Conservation (phyloP, 2,329 filamentous ascomycete species). For the Exutisphaerella laricina region DNA sequence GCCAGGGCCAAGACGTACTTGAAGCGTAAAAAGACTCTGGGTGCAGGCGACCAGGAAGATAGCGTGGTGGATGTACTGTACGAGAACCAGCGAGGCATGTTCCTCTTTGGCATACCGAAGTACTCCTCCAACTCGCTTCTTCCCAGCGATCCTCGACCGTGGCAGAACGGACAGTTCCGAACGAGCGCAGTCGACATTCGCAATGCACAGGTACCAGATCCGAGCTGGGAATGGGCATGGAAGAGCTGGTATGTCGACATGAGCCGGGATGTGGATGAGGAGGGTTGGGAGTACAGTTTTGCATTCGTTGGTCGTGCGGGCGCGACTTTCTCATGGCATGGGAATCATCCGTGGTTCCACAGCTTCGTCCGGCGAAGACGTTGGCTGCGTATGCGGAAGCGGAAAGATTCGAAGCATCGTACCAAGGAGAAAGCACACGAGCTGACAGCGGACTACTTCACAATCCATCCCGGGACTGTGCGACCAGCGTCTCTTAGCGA, state of each 20-base stretch:
- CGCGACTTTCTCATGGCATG: constrained; percentile 62
- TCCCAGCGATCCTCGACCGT: constrained; percentile 76
- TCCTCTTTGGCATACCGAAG: constrained; percentile 82
- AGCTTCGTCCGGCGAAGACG: constrained; percentile 86
- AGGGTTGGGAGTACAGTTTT: constrained; percentile 95
- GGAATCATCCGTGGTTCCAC: constrained; percentile 82
- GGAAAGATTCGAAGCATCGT: constrained; percentile 46
- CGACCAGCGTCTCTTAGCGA: constrained; percentile 15
- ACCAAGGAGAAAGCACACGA: constrained; percentile 54
- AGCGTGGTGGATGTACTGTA: constrained; percentile 78
- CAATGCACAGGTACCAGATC: constrained; percentile 89
- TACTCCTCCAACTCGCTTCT: constrained; percentile 83
- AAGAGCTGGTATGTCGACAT: constrained; percentile 67
- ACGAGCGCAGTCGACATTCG: constrained; percentile 64
- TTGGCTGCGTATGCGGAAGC: constrained; percentile 78
- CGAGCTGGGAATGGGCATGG: constrained; percentile 88
- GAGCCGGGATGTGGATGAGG: constrained; percentile 78
- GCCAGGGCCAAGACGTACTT: constrained; percentile 28
- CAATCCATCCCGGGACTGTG: constrained; percentile 48
- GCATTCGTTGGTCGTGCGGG: constrained; percentile 56
- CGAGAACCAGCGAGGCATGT: constrained; percentile 89
- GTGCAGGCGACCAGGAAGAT: constrained; percentile 34
- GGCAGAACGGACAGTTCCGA: constrained; percentile 62
- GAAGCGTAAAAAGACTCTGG: constrained; percentile 30
- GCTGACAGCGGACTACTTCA: constrained; percentile 74